Evolutionary conservation across 1,139 yeast genomes (phyloP).

Genomic region (Yamadazyma diospyri): DNA sequence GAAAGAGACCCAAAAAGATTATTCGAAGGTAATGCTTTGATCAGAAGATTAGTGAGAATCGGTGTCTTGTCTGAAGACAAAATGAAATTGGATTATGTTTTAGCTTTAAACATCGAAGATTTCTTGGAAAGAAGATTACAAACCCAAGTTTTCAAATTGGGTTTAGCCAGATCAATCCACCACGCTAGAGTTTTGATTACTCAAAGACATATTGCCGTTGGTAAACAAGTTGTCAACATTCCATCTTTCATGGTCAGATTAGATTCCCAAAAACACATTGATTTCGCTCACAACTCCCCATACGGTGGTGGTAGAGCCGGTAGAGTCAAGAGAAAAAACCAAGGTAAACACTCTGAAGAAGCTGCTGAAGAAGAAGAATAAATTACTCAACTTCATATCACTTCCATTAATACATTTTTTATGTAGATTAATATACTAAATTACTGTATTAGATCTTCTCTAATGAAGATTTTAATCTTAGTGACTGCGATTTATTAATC

Average conservation of each 20-base stretch:
- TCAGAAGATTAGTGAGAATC: slow-evolving; percentile 95
- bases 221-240: slow-evolving; percentile 98
- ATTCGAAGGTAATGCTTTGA: slow-evolving; percentile 99
- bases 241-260: slow-evolving; percentile 99
- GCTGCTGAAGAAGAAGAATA: slow-evolving; percentile 65
- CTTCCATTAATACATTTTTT: slow-evolving; percentile 5
- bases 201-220: slow-evolving; percentile 99
- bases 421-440: slow-evolving; percentile 7
- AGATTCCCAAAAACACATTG: slow-evolving; percentile 99
- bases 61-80: slow-evolving; percentile 99
- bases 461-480: neutral
- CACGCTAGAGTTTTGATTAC: slow-evolving; percentile 99
- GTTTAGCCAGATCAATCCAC: slow-evolving; percentile 99
- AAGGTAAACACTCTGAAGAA: slow-evolving; percentile 57
- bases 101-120: slow-evolving; percentile 97
- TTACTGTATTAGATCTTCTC: slow-evolving; percentile 4
- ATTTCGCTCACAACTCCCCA: slow-evolving; percentile 98
- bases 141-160: slow-evolving; percentile 99
- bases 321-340: slow-evolving; percentile 98
- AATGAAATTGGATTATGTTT: slow-evolving; percentile 99
- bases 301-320: slow-evolving; percentile 99
- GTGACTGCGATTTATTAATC: slow-evolving; percentile 1
- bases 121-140: slow-evolving; percentile 99
- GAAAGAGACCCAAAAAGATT: slow-evolving; percentile 99
- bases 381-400: slow-evolving; percentile 20